Percentiles rank a stretch among this genome's conserved stretches.
These are phyloP conservation scores for Astrothelium subdiscretum DNA, from an alignment of 495 filamentous ascomycete species.

Conservation along the genomic window DNA sequence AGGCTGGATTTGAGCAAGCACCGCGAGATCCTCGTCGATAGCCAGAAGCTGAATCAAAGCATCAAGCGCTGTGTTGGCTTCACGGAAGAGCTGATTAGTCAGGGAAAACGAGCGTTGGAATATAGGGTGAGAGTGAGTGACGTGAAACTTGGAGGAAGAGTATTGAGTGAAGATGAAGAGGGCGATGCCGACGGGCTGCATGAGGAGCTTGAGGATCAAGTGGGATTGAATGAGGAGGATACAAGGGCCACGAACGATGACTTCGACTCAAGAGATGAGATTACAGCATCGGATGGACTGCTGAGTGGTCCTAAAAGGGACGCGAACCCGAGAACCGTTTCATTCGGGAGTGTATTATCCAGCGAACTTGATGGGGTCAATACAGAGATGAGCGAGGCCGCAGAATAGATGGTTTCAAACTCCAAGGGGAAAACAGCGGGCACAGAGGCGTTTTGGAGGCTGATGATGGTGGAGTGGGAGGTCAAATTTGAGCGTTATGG, in stretches of 20 bases:
- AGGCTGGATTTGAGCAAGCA: conserved; percentile 78
- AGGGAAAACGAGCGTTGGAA: conserved; percentile 75
- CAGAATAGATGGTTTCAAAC: background rate
- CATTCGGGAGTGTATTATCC: background rate
- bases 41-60: conserved; percentile 87
- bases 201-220: background rate
- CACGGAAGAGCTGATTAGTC: conserved; percentile 80
- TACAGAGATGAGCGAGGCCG: background rate
- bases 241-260: background rate
- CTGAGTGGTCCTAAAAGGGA: background rate
- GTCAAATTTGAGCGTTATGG: background rate
- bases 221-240: background rate
- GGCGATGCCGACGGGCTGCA: conserved; percentile 6
- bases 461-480: background rate
- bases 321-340: background rate
- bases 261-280: background rate
- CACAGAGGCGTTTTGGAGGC: background rate
- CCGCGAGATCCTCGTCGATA: conserved; percentile 74
- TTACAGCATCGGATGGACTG: background rate
- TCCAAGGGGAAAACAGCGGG: background rate
- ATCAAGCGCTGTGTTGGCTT: conserved; percentile 75
- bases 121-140: conserved; percentile 67
- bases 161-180: conserved; percentile 57
- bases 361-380: background rate
- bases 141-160: conserved; percentile 68